These are phyloP conservation scores for Suhomyces coccinellae DNA, from an alignment of 1,139 yeast species.

Conservation along the genomic window DNA sequence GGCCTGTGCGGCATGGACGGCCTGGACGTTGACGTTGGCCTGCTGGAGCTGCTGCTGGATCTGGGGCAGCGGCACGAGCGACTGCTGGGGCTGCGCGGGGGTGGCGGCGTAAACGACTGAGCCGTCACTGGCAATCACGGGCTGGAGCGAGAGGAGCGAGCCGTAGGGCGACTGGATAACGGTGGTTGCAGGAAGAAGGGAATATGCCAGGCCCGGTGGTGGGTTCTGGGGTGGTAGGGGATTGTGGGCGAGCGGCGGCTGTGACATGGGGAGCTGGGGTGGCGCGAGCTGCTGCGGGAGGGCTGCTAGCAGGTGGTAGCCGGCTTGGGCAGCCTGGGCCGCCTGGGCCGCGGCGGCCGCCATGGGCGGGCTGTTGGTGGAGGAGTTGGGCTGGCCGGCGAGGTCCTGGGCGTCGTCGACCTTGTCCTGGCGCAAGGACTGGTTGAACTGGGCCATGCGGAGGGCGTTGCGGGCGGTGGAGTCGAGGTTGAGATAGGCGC, in stretches of 20 bases:
- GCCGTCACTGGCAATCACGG: conserved; percentile 24
- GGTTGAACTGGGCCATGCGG: conserved; percentile 53
- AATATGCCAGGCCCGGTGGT: conserved; percentile 13
- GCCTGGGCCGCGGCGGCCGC: conserved; percentile 1
- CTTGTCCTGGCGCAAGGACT: conserved; percentile 38
- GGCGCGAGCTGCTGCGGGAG: conserved; percentile 8
- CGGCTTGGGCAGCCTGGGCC: conserved; percentile 7
- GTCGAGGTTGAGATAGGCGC: conserved; percentile 55
- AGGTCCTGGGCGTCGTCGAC: conserved; percentile 14
- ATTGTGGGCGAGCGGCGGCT: conserved; percentile 7
- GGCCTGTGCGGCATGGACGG: conserved; percentile 1
- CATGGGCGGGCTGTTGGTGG: conserved; percentile 11
- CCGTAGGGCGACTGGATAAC: conserved; percentile 38
- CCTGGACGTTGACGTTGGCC: neutral
- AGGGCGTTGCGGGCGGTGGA: conserved; percentile 52
- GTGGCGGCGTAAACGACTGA: conserved; percentile 19
- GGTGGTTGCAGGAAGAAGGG: conserved; percentile 17
- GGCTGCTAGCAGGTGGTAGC: conserved; percentile 2
- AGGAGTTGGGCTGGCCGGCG: neutral
- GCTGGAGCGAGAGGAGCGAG: conserved; percentile 38
- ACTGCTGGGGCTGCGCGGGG: conserved; percentile 11
- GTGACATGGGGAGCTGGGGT: conserved; percentile 8
- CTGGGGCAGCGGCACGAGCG: conserved; percentile 2
- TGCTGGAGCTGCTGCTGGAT: neutral
- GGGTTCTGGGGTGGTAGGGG: conserved; percentile 11